A percentile compares a stretch with the other conserved stretches of the same genome.
These are phyloP conservation scores for Phytophthora rubi DNA, from an alignment of 352 stramenopile species.

Conservation along the genomic window DNA sequence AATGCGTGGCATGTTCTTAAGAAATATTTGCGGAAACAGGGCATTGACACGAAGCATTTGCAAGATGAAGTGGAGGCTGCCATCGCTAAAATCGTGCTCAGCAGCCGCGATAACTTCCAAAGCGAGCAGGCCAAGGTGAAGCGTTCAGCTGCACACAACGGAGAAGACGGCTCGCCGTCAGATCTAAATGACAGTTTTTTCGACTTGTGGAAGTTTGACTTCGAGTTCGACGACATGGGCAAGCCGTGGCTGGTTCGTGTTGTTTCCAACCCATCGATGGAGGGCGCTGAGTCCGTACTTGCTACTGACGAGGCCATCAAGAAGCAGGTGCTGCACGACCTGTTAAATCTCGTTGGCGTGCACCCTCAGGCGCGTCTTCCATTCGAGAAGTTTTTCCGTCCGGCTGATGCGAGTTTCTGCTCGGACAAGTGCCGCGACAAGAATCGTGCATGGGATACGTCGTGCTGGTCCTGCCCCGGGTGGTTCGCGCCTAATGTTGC, in stretches of 20 bases:
- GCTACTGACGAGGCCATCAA: conserved; percentile 78
- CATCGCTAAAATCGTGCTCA: conserved; percentile 67
- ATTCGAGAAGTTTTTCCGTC: conserved; percentile 71
- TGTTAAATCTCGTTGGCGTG: conserved; percentile 74
- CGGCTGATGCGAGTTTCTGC: conserved; percentile 57
- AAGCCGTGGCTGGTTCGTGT: conserved; percentile 96
- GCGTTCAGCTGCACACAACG: conserved; percentile 34
- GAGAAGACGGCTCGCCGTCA: conserved; percentile 33
- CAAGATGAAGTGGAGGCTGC: conserved; percentile 72
- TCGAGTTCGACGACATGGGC: conserved; percentile 94
- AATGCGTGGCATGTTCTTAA: conserved; percentile 79
- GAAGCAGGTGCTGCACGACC: conserved; percentile 63
- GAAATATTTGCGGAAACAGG: conserved; percentile 58
- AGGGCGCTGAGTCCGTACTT: conserved; percentile 52
- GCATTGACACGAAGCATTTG: conserved; percentile 67
- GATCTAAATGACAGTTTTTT: conserved; percentile 88
- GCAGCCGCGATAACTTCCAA: conserved; percentile 64
- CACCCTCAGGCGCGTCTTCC: conserved; percentile 61
- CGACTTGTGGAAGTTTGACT: conserved; percentile 95
- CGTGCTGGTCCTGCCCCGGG: conserved; percentile 78
- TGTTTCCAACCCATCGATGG: conserved; percentile 69
- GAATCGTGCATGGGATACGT: conserved; percentile 64
- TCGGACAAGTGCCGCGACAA: conserved; percentile 67
- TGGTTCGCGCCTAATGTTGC: conserved; percentile 77
- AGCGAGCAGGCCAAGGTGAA: conserved; percentile 53